A percentile compares a stretch with the other conserved stretches of the same genome.
These are phyloP conservation scores for Nicotiana attenuata DNA, from an alignment of 257 asterid genomes.

Conservation along the genomic window DNA sequence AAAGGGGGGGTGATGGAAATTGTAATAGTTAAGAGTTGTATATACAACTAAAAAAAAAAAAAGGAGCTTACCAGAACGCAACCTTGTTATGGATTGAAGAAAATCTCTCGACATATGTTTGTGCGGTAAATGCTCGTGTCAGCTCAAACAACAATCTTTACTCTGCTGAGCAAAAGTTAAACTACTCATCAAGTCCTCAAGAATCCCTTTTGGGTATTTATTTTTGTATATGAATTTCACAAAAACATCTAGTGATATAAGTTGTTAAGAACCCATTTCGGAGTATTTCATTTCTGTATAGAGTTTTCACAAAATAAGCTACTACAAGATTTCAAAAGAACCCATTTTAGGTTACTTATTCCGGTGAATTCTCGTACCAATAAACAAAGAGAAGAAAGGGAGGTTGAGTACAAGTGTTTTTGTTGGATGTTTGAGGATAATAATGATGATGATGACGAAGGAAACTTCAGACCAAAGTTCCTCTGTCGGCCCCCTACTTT, in stretches of 20 bases:
- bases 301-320: neutral
- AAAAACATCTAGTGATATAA: neutral
- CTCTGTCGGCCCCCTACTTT: neutral
- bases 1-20: neutral
- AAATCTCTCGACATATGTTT: conserved; percentile 40
- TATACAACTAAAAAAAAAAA: neutral
- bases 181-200: neutral
- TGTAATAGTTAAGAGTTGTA: neutral
- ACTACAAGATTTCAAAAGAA: neutral
- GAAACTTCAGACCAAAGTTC: conserved; percentile 3
- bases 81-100: conserved; percentile 24
- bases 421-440: neutral
- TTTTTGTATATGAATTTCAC: neutral
- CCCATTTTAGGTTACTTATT: neutral
- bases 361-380: neutral
- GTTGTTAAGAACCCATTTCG: neutral
- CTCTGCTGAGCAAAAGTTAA: neutral
- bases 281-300: neutral
- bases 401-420: neutral
- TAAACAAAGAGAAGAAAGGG: neutral
- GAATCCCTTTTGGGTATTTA: neutral
- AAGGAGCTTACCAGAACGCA: conserved; percentile 37
- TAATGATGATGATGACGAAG: neutral
- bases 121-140: neutral
- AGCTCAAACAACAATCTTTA: neutral